Base-by-base conservation (phyloP, 2,329 filamentous ascomycete genomes). In the Cladobotryum mycophilum region DNA sequence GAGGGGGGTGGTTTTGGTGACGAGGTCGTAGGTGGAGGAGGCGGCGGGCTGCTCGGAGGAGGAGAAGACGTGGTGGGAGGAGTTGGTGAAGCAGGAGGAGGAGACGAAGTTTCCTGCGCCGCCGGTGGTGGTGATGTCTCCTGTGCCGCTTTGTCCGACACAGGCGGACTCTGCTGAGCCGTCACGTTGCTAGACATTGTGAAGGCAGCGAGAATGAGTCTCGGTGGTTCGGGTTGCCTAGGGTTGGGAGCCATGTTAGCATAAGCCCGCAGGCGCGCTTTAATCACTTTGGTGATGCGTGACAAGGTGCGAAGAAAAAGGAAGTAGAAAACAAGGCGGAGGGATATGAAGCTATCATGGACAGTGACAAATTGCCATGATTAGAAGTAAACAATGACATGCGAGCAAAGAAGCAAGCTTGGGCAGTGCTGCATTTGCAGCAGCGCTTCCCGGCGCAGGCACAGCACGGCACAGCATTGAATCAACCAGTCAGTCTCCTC, bases 231-330 rank as follows among this genome's bases (percentile, higher is more conserved):
- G 30, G n/a, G 30, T 50, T 63, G 65, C 52, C 66, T 70, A 51
- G 49, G 50, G 48, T 56, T 45, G 53, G 63, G 58, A 46, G 64
- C 54, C 60, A 64, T 68, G 62, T 72, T 61, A 72, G 68, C 59
- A 59, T 51, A 45, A 50, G 46, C 53, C 42, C 5, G 35, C 17
- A 48, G 45, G 47, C 48, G 57, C 47, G 25, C 25, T 30, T 30
- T 30, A 6, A 30, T 30, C 25, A 30, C 25, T 30, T 54, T 25
- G 60, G 41, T 20, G 47, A 50, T 47, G 43, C 22, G 41, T 13
- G 40, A 52, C 49, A 45, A 45, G 49, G 9, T 30, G 25, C 25
- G 25, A 8, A 30, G 8, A 30, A 11, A 7, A 30, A 30, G 9
- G 25, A 30, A 11, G n/a, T n/a, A n/a, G 20, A 20, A 30, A 11